Base-by-base conservation (phyloP, 768 basidiomycete species). In the Hortiboletus flavorubellus region DNA sequence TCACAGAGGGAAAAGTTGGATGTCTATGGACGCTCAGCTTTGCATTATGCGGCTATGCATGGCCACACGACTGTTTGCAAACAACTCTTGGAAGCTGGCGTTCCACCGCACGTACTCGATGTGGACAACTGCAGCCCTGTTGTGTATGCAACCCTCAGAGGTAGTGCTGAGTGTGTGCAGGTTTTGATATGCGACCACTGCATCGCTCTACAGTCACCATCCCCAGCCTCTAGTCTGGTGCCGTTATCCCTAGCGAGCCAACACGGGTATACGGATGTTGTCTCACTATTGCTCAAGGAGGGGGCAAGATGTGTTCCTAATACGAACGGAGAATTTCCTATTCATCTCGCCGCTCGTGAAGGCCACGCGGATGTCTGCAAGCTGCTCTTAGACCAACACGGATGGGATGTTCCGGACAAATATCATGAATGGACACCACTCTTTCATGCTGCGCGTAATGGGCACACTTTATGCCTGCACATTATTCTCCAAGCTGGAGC, bases 391-490 rank as follows among this genome's bases (percentile, higher is more conserved):
- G 76, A 76, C 31, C 83, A 83, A 39, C 87, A 84, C 46, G 92
- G 86, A 38, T 92, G 86, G 85, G 93, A 92, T 70, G 78, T 82
- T 8, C 85, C 87, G 2, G 97, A 99, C 78, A 98, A 95, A 72
- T 98, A 96, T 71, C 90, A 96, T 67, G 93, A 97, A 69, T 98
- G 96, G 93, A 98, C 95, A 8, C 97, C 97, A 26, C 78, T 98
- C 42, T 93, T 95, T 66, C 95, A 98, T 71, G 93, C 97, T 3
- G 88, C 94, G 6, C 86, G 92, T 37, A 87, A 93, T 58, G 94
- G 95, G 1, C 88, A 86, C 59, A 72, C 78, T 16, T 76, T 77
- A 8, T 96, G 91, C 65, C 81, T 98, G 40, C 73, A 75, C 38
- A 78, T 90, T n/a, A 79, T 98, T 21, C 77, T 98, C 8, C 80